Conservation (phyloP, 2,329 filamentous ascomycete species). For the Phaeosphaeriaceae sp. region DNA sequence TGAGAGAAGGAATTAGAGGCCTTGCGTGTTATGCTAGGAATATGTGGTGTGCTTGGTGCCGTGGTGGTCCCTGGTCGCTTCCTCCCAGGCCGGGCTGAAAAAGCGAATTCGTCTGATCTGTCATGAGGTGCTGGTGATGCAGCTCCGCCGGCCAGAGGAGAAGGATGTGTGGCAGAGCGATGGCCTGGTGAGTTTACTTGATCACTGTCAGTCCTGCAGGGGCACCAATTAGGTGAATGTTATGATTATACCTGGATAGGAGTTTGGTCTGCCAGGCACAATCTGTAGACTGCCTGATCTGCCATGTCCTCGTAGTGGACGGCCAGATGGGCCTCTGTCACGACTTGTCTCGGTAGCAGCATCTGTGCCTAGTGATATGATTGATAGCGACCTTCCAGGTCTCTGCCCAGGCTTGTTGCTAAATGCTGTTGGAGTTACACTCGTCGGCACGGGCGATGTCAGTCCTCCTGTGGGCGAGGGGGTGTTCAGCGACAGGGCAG, state of each 20-base stretch:
- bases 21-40: slow-evolving; percentile 46
- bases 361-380: slow-evolving; percentile 57
- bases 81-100: slow-evolving; percentile 38
- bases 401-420: slow-evolving; percentile 37
- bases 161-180: slow-evolving; percentile 47
- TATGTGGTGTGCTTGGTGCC: slow-evolving; percentile 50
- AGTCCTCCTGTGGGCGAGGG: slow-evolving; percentile 39
- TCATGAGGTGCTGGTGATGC: slow-evolving; percentile 42
- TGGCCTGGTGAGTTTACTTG: slow-evolving; percentile 38
- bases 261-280: slow-evolving; percentile 53
- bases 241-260: slow-evolving; percentile 37
- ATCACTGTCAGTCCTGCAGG: slow-evolving; percentile 23
- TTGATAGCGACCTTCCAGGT: slow-evolving; percentile 57
- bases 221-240: not conserved
- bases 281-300: slow-evolving; percentile 85
- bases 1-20: slow-evolving; percentile 52
- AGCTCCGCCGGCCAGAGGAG: slow-evolving; percentile 50
- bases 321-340: slow-evolving; percentile 39
- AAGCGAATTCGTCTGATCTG: slow-evolving; percentile 31
- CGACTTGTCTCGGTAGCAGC: slow-evolving; percentile 39
- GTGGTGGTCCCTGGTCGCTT: slow-evolving; percentile 40
- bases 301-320: slow-evolving; percentile 69
- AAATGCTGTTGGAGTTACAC: slow-evolving; percentile 19
- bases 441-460: slow-evolving; percentile 30
- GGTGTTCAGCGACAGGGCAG: slow-evolving; percentile 67